Conservation (phyloP, 192 early-diverging fungal species). For the Coemansia sp. region DNA sequence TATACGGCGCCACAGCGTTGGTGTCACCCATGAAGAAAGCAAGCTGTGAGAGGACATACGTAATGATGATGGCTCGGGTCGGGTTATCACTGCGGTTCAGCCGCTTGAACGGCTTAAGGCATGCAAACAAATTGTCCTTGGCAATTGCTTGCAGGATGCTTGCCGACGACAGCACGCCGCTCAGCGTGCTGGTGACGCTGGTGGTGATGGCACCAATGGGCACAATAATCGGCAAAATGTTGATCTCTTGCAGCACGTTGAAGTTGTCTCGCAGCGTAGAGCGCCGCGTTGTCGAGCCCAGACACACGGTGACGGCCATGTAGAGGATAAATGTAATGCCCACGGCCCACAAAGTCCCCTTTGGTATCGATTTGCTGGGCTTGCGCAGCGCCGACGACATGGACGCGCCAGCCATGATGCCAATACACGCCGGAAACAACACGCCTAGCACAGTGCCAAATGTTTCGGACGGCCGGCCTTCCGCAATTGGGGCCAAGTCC, state of each 20-base stretch:
- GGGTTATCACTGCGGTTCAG: slow-evolving; percentile 20
- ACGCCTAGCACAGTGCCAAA: slow-evolving; percentile 57
- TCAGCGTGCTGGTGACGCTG: slow-evolving; percentile 59
- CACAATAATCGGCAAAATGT: slow-evolving; percentile 52
- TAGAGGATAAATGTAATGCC: slow-evolving; percentile 56
- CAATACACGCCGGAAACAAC: slow-evolving; percentile 67
- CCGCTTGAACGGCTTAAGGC: slow-evolving; percentile 34
- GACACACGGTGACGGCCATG: slow-evolving; percentile 49
- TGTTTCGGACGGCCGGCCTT: slow-evolving; percentile 49
- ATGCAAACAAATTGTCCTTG: slow-evolving; percentile 58
- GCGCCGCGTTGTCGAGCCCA: slow-evolving; percentile 59
- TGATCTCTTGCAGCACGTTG: slow-evolving; percentile 63
- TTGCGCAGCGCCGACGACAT: slow-evolving; percentile 66
- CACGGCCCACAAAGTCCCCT: slow-evolving; percentile 62
- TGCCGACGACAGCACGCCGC: slow-evolving; percentile 57
- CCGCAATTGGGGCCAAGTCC: slow-evolving; percentile 42
- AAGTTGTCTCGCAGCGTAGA: slow-evolving; percentile 57
- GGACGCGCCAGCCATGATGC: slow-evolving; percentile 66
- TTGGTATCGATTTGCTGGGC: slow-evolving; percentile 64
- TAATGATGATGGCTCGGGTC: slow-evolving; percentile 26
- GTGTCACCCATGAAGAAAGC: slow-evolving; percentile 58
- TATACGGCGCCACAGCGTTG: slow-evolving; percentile 62
- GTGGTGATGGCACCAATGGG: slow-evolving; percentile 58
- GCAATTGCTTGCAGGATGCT: slow-evolving; percentile 67
- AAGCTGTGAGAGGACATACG: slow-evolving; percentile 53